Conservation (phyloP, 2,329 filamentous ascomycete species). For the Cercospora janseana region DNA sequence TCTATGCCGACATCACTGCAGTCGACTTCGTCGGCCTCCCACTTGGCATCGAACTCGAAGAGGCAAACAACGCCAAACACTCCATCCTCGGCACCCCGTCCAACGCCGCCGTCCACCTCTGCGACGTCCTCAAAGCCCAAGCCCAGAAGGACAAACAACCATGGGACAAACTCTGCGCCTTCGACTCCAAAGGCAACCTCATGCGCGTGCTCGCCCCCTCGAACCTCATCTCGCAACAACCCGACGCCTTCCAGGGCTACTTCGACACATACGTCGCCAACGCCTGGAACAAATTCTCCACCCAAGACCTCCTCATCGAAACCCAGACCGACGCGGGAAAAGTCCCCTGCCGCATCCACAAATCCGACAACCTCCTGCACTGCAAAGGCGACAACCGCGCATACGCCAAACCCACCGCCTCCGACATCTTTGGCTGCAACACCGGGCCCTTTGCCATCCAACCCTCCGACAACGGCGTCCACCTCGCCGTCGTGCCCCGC, state of each 20-base stretch:
- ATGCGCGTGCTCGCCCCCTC: constrained; percentile 46
- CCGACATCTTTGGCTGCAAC: constrained; percentile 67
- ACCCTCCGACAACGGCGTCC: constrained; percentile 41
- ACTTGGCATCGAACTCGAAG: constrained; percentile 53
- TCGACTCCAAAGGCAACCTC: constrained; percentile 34
- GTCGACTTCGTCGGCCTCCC: constrained; percentile 43
- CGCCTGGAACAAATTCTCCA: constrained; percentile 51
- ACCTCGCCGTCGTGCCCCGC: constrained; percentile 63
- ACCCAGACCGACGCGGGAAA: constrained; percentile 61
- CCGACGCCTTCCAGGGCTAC: constrained; percentile 50
- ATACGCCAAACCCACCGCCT: constrained; percentile 57
- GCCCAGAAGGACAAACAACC: constrained; percentile 53
- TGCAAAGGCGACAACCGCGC: constrained; percentile 40
- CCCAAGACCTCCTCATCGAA: constrained; percentile 56
- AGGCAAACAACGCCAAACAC: constrained; percentile 45
- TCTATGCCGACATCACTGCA: constrained; percentile 46
- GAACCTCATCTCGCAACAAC: constrained; percentile 46
- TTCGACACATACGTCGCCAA: constrained; percentile 52
- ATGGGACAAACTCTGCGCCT: constrained; percentile 61
- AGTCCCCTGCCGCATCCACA: constrained; percentile 51
- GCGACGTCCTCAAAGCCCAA: constrained; percentile 55
- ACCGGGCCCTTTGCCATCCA: constrained; percentile 57
- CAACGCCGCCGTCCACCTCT: constrained; percentile 57
- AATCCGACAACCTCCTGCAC: constrained; percentile 45
- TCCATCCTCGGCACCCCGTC: constrained; percentile 58